phyloP scores from a whole-genome alignment of 805 yeast species.

The Blastobotrys peoriensis region DNA sequence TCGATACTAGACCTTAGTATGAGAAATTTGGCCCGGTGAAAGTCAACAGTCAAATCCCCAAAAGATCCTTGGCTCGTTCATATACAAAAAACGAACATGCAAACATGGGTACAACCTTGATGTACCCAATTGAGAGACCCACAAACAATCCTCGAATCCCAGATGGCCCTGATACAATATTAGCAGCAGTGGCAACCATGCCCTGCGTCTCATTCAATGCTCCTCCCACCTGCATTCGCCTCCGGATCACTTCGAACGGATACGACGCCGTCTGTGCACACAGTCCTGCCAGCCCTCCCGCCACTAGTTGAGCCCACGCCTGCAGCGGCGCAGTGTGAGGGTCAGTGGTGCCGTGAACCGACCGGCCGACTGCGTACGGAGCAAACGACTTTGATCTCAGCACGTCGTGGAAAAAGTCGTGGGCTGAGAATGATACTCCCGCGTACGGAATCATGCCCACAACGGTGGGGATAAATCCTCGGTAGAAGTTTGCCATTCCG shows the following conservation, averaged over 20 bases:
- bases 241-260: constrained; percentile 90
- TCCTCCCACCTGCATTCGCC: constrained; percentile 95
- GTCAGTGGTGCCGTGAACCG: constrained; percentile 28
- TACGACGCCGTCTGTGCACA: constrained; percentile 93
- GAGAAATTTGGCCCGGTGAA: not conserved
- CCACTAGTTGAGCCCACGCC: constrained; percentile 87
- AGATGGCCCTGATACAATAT: constrained; percentile 64
- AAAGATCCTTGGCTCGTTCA: constrained; percentile 68
- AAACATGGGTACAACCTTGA: constrained; percentile 94
- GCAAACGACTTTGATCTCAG: constrained; percentile 58
- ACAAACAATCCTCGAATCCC: constrained; percentile 89
- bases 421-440: constrained; percentile 93
- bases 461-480: constrained; percentile 92
- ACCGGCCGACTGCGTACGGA: constrained; percentile 34
- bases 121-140: constrained; percentile 90
- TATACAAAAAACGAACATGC: constrained; percentile 94
- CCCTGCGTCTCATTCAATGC: constrained; percentile 46
- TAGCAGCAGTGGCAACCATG: constrained; percentile 33
- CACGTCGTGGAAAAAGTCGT: constrained; percentile 83
- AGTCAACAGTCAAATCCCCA: constrained; percentile 45
- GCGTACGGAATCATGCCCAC: constrained; percentile 97
- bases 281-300: constrained; percentile 97
- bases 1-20: not conserved
- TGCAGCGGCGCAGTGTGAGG: constrained; percentile 49
- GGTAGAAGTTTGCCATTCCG: constrained; percentile 64